These are phyloP conservation scores for Aspergillus costaricaensis DNA, from an alignment of 2,329 filamentous ascomycete species.

Conservation along the genomic window DNA sequence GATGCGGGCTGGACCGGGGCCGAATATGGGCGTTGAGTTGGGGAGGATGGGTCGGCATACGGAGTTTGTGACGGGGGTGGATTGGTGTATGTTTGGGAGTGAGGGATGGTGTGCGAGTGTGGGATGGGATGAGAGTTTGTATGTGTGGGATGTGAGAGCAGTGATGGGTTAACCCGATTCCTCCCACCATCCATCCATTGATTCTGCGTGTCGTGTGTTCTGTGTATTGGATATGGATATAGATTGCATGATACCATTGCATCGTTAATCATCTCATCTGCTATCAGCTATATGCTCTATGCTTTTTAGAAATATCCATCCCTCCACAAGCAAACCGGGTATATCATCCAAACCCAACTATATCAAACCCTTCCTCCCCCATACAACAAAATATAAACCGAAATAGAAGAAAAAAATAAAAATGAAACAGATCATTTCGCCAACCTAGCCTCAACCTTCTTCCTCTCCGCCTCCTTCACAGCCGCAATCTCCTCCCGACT, in stretches of 20 bases:
- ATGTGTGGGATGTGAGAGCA: slow-evolving; percentile 85
- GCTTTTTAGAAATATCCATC: background rate
- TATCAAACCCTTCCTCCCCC: background rate
- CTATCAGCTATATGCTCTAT: background rate
- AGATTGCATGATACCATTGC: slow-evolving; percentile 27
- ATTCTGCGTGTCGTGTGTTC: background rate
- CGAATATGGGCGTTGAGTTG: slow-evolving; percentile 66
- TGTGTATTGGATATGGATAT: slow-evolving; percentile 25
- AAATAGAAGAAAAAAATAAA: background rate
- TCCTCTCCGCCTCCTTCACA: slow-evolving; percentile 66
- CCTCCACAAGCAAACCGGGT: background rate
- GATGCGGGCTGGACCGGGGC: slow-evolving; percentile 42
- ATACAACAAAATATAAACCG: background rate
- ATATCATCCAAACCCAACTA: background rate
- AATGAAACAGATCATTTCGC: slow-evolving; percentile 23
- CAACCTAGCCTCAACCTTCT: slow-evolving; percentile 73
- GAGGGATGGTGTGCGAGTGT: slow-evolving; percentile 95
- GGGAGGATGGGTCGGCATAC: slow-evolving; percentile 91
- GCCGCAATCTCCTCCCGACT: slow-evolving; percentile 72
- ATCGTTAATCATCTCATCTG: background rate
- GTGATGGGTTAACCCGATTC: slow-evolving; percentile 50
- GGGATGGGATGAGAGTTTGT: slow-evolving; percentile 88
- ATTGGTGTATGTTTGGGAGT: slow-evolving; percentile 95
- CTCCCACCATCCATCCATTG: slow-evolving; percentile 3
- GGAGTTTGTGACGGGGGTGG: slow-evolving; percentile 92